Base-by-base conservation (phyloP, 768 basidiomycete species). In the Boletus reticulatus region DNA sequence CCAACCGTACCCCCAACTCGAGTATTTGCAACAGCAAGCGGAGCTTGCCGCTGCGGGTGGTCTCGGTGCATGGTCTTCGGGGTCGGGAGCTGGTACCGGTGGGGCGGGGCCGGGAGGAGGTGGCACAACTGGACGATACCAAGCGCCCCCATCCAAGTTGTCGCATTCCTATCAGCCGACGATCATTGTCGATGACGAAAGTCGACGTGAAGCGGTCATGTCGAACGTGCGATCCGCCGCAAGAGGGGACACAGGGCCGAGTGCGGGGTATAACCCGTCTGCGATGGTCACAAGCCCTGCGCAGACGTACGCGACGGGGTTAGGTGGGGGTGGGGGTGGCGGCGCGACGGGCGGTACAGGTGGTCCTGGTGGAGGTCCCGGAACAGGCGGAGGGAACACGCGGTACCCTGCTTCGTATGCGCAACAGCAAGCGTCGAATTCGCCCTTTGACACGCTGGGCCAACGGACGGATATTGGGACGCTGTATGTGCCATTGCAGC, bases 11-110 rank as follows among this genome's bases (percentile, higher is more conserved):
- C 93, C 90, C 7, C 93, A 94, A 65, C 78, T 98, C 34, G 94
- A 96, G 68, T 92, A 83, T 67, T 73, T 98, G 47, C 92, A 96
- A 61, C 94, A 97, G 69, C 95, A 98, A 68, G 95, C 93, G 1
- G 92, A 92, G 72, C 76, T 92, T 62, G 89, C 83, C 2, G 81
- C 84, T 20, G 74, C 83, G 0, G 80, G 84, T 14, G 87, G 88
- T 4, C 60, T 86, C 54, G 68, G 80, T 16, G 80, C 69, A 57
- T 89, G 89, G 88, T 53, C 66, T 29, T 14, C 83, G 6, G 64
- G 64, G 2, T 64, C 70, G 22, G 42, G 66, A 2, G 61, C 20
- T 2, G 55, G 54, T 1, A 2, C 29, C 29, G 39, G 20, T 8
- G 60, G 62, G 1, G 19, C 81, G 1, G 67, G 13, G 12, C 36